Evolutionary conservation across 169 alveolate species (phyloP), one percentile per base, ranked within the genome.

Genomic region (Plasmodium gonderi): DNA sequence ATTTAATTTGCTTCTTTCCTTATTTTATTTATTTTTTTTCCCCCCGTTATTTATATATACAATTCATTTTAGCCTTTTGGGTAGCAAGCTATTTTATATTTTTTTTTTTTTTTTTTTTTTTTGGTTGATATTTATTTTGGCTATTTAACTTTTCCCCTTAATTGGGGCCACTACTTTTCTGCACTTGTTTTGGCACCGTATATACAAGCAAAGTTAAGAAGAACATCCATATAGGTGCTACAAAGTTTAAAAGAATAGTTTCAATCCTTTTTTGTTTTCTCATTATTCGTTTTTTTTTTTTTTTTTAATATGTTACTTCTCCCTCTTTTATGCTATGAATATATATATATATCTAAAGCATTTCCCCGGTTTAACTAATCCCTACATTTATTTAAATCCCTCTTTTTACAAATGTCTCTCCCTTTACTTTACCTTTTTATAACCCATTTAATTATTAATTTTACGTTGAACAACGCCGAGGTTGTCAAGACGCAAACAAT

Each of bases 391-490:
- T n/a, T n/a, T 31, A 20, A 20, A n/a, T 23, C 38, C 49, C 75
- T 4, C 6, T 29, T 33, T 42, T 33, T 67, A 47, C 17, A 80
- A 80, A 80, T 80, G 91, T 64, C 79, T 80, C 0, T 33, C 68
- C 11, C 49, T 6, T 8, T 80, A 5, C 49, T 80, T 64, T 80
- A n/a, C 49, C 33, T 80, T 17, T 80, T 65, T 47, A 42, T 51
- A 36, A 38, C 49, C 8, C 31, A 11, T 45, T 64, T 80, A 38
- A 12, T 47, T 40, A 44, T 65, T 42, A 36, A 14, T 45, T 64
- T 67, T 12, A 4, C 67, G 31, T 45, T 47, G 3, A 17, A 40
- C 65, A 40, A 23, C 67, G 67, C 72, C 44, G 49, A 64, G 38
- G 45, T 14, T 12, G 11, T 11, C 33, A 65, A 67, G 26, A 23